Conservation (phyloP, 1,139 yeast species). For the Pichia sp. region DNA sequence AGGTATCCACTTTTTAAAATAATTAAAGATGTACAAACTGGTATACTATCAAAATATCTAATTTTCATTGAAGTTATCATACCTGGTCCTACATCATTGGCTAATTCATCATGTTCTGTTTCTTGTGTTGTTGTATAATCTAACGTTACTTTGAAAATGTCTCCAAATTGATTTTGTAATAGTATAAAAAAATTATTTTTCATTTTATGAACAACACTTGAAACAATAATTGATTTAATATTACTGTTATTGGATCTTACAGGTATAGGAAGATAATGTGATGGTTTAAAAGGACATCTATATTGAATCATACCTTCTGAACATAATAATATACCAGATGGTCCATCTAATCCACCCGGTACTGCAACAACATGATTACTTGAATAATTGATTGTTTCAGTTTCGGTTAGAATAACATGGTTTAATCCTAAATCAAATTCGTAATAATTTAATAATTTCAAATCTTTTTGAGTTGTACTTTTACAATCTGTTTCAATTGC, state of each 20-base stretch:
- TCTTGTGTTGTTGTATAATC: slow-evolving; percentile 32
- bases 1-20: slow-evolving; percentile 74
- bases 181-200: slow-evolving; percentile 63
- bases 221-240: slow-evolving; percentile 37
- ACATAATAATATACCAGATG: slow-evolving; percentile 55
- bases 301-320: slow-evolving; percentile 42
- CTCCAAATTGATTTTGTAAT: slow-evolving; percentile 68
- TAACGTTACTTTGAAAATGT: slow-evolving; percentile 63
- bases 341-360: slow-evolving; percentile 50
- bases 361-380: slow-evolving; percentile 40
- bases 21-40: slow-evolving; percentile 46
- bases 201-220: slow-evolving; percentile 59
- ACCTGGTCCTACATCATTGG: slow-evolving; percentile 29
- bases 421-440: slow-evolving; percentile 84
- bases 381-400: slow-evolving; percentile 36
- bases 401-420: slow-evolving; percentile 52
- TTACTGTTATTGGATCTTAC: slow-evolving; percentile 42
- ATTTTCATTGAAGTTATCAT: slow-evolving; percentile 35
- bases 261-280: slow-evolving; percentile 43
- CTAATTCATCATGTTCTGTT: slow-evolving; percentile 3
- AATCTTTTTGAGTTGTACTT: slow-evolving; percentile 11
- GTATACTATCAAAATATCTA: slow-evolving; percentile 74
- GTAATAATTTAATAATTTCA: slow-evolving; percentile 50
- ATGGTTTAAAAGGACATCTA: slow-evolving; percentile 33
- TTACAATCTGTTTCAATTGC: slow-evolving; percentile 63